Evolutionary conservation across 2,329 filamentous ascomycete genomes (phyloP), one percentile per base, ranked within the genome.

Genomic region (Beauveria caledonica): DNA sequence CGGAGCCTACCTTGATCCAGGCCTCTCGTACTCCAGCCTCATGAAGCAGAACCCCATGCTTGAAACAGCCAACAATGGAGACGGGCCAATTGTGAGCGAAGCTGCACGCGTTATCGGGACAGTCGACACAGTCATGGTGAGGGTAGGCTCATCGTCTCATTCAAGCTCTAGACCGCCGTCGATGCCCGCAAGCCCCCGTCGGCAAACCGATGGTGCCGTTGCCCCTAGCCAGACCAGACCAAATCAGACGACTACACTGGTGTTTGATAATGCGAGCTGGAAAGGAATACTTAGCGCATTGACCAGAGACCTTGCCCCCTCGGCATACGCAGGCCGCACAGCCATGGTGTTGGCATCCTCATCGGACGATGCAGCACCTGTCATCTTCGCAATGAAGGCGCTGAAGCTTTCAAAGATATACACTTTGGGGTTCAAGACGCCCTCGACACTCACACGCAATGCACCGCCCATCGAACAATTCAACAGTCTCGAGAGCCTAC

Each of bases 211-310:
- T 27, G 69, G 70, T 55, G 63, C 64, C 5, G 45, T 64, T 6
- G 66, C 65, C 2, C 62, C 66, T 3, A 64, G 68, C 2, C 75
- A 75, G 2, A 66, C 82, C 3, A 72, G 80, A 2, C 74, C 79
- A 11, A 80, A 78, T n/a, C 49, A 55, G 36, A 51, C 19, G 58
- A 79, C 80, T 0, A 76, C 77, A 5, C 82, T 93, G 45, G 77
- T 92, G 17, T 88, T 91, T 51, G 90, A 94, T 67, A 95, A 95
- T 66, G 88, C 89, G 11, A 86, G 86, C 15, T 94, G 90, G 89
- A 91, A 90, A 71, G 90, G 90, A 1, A 93, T 95, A 61, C 80
- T 91, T 52, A 88, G 89, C 57, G 92, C 90, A 0, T 77, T 95
- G 62, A 94, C 87, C 4, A 83, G 88, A 23, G 90, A 95, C 67